Percentiles rank a stretch among this genome's conserved stretches.
These are phyloP conservation scores for Curvularia spicifera DNA, from an alignment of 2,329 filamentous ascomycete genomes.

Conservation along the genomic window DNA sequence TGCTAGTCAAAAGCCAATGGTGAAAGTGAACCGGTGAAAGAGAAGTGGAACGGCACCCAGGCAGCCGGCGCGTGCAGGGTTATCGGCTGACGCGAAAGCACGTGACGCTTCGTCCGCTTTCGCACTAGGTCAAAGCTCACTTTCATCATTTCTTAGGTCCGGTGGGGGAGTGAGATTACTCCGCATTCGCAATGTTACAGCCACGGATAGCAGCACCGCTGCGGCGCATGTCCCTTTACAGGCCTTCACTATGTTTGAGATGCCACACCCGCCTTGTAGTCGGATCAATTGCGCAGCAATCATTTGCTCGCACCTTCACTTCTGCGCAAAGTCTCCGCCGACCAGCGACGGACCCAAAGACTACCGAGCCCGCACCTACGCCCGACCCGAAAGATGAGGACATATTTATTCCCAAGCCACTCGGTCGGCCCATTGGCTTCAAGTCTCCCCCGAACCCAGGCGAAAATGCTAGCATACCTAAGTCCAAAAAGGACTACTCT, in stretches of 20 bases:
- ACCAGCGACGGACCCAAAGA: conserved; percentile 20
- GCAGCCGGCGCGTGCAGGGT: conserved; percentile 25
- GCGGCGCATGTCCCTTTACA: conserved; percentile 21
- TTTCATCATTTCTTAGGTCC: conserved; percentile 19
- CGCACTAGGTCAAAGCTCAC: conserved; percentile 22
- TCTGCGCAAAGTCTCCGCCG: conserved; percentile 31
- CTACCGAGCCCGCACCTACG: conserved; percentile 12
- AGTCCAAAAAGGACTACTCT: conserved; percentile 42
- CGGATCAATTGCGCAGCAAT: conserved; percentile 20
- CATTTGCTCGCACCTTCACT: conserved; percentile 33
- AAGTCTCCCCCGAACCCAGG: conserved; percentile 73
- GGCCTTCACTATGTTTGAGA: conserved; percentile 24
- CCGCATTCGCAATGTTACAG: conserved; percentile 39
- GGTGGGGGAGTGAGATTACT: conserved; percentile 10
- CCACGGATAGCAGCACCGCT: conserved; percentile 35
- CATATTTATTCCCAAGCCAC: conserved; percentile 58
- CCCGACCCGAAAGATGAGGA: conserved; percentile 35
- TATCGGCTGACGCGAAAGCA: conserved; percentile 28
- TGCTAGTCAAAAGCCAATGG: conserved; percentile 1
- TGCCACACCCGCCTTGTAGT: conserved; percentile 22
- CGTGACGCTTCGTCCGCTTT: conserved; percentile 24
- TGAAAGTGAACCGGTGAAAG: conserved; percentile 12
- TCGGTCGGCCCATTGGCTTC: conserved; percentile 82
- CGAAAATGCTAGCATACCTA: conserved; percentile 81
- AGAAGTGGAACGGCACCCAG: conserved; percentile 13